Evolutionary conservation across 140 eudicot genomes (phyloP).

Genomic region (Anethum foeniculum): DNA sequence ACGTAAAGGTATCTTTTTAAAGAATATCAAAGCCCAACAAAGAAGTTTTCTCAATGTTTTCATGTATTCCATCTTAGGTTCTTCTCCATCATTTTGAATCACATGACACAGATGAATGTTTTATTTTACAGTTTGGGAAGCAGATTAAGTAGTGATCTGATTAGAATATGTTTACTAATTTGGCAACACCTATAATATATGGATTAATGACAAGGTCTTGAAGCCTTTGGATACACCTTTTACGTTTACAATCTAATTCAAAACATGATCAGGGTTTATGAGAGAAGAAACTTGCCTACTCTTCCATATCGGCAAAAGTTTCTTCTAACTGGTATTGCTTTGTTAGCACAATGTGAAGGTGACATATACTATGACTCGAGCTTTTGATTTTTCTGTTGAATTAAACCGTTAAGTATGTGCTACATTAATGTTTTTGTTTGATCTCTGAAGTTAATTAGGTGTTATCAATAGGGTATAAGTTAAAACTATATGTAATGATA

Average conservation of each 20-base stretch:
- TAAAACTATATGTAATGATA: not conserved
- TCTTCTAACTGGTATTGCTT: not conserved
- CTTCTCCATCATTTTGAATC: not conserved
- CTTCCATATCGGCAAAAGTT: not conserved
- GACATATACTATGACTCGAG: not conserved
- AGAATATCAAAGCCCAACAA: conserved; percentile 75
- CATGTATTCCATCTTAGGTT: not conserved
- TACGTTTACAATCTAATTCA: not conserved
- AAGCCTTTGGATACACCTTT: not conserved
- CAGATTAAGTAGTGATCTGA: not conserved
- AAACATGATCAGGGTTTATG: not conserved
- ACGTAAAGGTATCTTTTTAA: conserved; percentile 65
- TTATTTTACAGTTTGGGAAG: not conserved
- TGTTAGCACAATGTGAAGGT: not conserved
- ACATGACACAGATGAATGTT: not conserved
- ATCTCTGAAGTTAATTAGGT: not conserved
- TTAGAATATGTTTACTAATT: not conserved
- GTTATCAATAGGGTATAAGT: not conserved
- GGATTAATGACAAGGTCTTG: not conserved
- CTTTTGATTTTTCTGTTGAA: not conserved
- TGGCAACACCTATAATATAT: not conserved
- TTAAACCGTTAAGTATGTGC: not conserved
- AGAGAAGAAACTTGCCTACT: not conserved
- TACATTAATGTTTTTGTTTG: not conserved
- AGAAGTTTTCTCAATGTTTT: conserved; percentile 20